Base-by-base conservation (phyloP, 2,329 filamentous ascomycete species). In the Fusarium mangiferae region DNA sequence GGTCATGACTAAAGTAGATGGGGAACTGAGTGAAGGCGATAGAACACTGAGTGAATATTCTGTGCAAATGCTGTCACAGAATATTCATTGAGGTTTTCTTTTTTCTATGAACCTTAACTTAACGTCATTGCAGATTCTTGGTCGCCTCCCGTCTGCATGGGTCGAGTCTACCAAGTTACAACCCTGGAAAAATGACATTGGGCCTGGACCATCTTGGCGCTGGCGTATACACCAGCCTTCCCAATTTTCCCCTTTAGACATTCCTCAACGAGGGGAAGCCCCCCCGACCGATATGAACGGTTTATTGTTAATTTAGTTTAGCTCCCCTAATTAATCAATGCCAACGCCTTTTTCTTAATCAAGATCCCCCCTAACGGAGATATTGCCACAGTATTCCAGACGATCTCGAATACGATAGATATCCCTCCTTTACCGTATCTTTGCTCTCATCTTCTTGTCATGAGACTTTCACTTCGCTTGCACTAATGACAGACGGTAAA, bases 191-290 rank as follows among this genome's bases (percentile, higher is more conserved):
- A 28, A 55, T 28, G 48, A 36, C 41, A 13, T 17, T 17, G 46
- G 28, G 51, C 52, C 52, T 48, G 52, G 59, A 24, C 67, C 52
- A 65, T 42, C 59, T 58, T 70, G 58, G 66, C 58, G 45, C 41
- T 70, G 59, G 59, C 49, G 55, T 48, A 39, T 26, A 66, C 46
- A 70, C 66, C 67, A 70, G 49, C 67, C 67, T 66, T 69, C 67
- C 44, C 41, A 70, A 66, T 66, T 70, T 69, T 70, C 58, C 51
- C 67, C 67, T 59, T 65, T 70, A 28, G 60, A 66, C 45, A 55
- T 59, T 41, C 60, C 66, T 66, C 33, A 52, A 58, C 26, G 67
- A 70, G 66, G 67, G 59, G 66, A 65, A 66, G 35, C 24, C 54
- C 66, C 65, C 65, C 30, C 30, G 48, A 51, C 48, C 62, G 67